phyloP scores from a whole-genome alignment of 2,329 filamentous ascomycete genomes.

The Aspergillus niger region DNA sequence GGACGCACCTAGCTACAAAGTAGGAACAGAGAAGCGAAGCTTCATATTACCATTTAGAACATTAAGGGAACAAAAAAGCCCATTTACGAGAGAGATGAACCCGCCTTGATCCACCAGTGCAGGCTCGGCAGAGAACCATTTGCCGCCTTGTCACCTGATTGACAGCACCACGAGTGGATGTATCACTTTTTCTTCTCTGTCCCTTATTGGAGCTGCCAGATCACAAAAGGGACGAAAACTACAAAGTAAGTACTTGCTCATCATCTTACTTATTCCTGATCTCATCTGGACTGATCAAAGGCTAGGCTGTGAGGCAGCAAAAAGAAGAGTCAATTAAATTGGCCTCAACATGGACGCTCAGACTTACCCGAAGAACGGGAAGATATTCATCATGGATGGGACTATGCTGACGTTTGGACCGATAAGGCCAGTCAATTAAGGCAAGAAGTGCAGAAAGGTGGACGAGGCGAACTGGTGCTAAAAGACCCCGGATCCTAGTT shows the following conservation, averaged over 20 bases:
- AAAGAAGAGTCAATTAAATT: no score
- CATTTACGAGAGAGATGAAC: slow-evolving; percentile 19
- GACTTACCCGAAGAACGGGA: not conserved
- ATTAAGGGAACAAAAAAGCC: slow-evolving; percentile 3
- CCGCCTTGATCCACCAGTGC: slow-evolving; percentile 21
- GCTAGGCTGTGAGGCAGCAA: no score
- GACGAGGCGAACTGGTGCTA: slow-evolving; percentile 24
- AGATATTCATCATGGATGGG: slow-evolving; percentile 1
- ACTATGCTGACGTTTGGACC: slow-evolving; percentile 6
- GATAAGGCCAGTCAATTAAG: slow-evolving; percentile 15
- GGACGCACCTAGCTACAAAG: not conserved
- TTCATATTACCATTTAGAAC: no score
- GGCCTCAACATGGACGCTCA: not conserved
- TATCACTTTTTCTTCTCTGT: slow-evolving; percentile 10
- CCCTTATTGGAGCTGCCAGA: not conserved
- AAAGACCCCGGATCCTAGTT: slow-evolving; percentile 25
- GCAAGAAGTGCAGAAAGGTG: slow-evolving; percentile 21
- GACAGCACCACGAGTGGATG: slow-evolving; percentile 16
- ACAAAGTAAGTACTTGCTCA: not conserved
- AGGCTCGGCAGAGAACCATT: slow-evolving; percentile 17
- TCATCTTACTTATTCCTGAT: not conserved
- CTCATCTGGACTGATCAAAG: not conserved
- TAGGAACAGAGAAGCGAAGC: no score
- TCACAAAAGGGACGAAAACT: not conserved
- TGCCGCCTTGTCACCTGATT: slow-evolving; percentile 14